These are phyloP conservation scores for Melampsora americana DNA, from an alignment of 1,284 basidiomycete species.

Conservation along the genomic window DNA sequence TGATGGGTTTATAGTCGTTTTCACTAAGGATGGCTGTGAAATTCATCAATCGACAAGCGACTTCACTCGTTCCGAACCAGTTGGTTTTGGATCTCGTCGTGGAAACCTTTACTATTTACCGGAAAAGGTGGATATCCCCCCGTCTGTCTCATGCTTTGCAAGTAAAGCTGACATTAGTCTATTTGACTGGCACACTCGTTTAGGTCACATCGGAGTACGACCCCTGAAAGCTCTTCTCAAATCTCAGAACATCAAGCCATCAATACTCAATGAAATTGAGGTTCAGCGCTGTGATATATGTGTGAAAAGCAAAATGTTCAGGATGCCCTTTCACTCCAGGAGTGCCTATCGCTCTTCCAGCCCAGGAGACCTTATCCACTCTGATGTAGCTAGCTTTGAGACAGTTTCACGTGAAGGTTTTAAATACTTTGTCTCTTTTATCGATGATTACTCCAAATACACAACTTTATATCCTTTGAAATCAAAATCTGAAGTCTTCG, in stretches of 20 bases:
- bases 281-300: conserved; percentile 10
- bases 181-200: too few relatives aligned
- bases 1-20: background rate
- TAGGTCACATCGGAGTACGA: background rate
- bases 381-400: too few relatives aligned
- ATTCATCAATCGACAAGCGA: background rate
- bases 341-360: background rate
- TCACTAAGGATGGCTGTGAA: background rate
- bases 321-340: background rate
- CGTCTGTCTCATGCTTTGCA: background rate
- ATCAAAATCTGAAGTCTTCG: conserved; percentile 14
- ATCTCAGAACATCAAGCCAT: background rate
- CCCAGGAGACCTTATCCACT: background rate
- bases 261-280: background rate
- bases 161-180: too few relatives aligned
- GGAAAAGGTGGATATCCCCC: background rate
- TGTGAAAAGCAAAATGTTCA: conserved; percentile 7
- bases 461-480: conserved; percentile 7
- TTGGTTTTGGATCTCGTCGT: conserved; percentile 1
- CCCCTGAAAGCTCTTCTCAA: conserved; percentile 8
- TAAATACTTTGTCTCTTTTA: background rate
- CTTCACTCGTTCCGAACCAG: background rate
- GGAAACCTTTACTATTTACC: conserved; percentile 17
- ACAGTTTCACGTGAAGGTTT: background rate
- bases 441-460: conserved; percentile 16